phyloP scores from a whole-genome alignment of 2,329 filamentous ascomycete genomes.

The Davidsoniella neocaledoniae region DNA sequence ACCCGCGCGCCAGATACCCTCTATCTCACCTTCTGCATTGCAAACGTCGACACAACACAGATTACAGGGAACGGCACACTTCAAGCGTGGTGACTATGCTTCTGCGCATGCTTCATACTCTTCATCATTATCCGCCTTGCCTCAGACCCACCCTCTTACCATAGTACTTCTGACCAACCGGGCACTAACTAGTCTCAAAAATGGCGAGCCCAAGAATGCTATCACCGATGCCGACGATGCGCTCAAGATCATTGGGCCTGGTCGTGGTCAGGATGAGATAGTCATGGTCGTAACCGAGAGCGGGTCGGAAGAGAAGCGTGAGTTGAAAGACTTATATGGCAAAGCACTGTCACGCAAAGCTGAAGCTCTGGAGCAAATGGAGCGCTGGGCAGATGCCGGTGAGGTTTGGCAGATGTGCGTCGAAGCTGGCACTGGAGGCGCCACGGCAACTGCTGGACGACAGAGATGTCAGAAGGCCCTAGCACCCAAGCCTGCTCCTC shows the following conservation, averaged over 20 bases:
- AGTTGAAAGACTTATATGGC: constrained; percentile 85
- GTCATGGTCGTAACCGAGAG: constrained; percentile 47
- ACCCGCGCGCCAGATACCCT: constrained; percentile 44
- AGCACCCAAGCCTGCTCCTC: constrained; percentile 42
- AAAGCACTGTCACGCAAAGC: constrained; percentile 91
- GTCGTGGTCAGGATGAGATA: constrained; percentile 62
- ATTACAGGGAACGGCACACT: constrained; percentile 67
- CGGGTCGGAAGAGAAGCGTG: constrained; percentile 48
- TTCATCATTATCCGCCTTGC: constrained; percentile 56
- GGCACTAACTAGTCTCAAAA: constrained; percentile 77
- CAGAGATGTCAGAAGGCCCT: constrained; percentile 78
- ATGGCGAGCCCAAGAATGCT: constrained; percentile 76
- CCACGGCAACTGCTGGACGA: constrained; percentile 67
- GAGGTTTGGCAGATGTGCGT: constrained; percentile 69
- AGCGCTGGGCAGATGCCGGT: constrained; percentile 77
- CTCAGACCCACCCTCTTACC: constrained; percentile 60
- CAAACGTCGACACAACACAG: constrained; percentile 64
- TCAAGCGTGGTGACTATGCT: constrained; percentile 86
- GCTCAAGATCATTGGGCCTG: constrained; percentile 60
- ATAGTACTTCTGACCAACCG: constrained; percentile 88
- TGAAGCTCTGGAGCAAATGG: constrained; percentile 87
- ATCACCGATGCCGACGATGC: constrained; percentile 72
- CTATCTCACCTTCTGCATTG: constrained; percentile 51
- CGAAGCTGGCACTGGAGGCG: constrained; percentile 70
- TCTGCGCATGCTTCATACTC: constrained; percentile 73